Evolutionary conservation across 495 filamentous ascomycete genomes (phyloP), one percentile per base, ranked within the genome.

Genomic region (Collariella sp.): DNA sequence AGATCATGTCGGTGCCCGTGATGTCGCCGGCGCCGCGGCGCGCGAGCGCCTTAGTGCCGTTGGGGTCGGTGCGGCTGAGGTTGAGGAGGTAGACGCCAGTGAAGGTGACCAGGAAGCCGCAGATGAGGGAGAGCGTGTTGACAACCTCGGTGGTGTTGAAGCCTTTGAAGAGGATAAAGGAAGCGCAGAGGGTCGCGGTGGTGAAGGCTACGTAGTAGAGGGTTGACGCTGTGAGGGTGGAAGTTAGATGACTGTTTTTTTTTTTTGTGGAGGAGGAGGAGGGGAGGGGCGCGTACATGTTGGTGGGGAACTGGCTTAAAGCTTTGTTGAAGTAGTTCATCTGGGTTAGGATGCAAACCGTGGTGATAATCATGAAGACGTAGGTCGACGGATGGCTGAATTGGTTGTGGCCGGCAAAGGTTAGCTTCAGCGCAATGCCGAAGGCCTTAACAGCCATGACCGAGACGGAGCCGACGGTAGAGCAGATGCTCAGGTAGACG

Each of bases 321-420:
- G 93, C 93, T 70, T 98, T 98, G 76, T 98, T 98, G 70, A 98
- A 95, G 70, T 97, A 98, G 71, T 97, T 97, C 94, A 98, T 95
- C 73, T 98, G 93, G 18, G 89, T 96, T 46, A 97, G 69, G 67
- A 97, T 97, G 73, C 93, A 97, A 56, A 95, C 88, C 3, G 74
- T 79, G 0, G 88, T 90, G 36, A 97, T 83, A 61, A 98, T 96
- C 63, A 87, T 83, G 65, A 98, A 98, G 43, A 96, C 91, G 64
- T 97, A 98, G 44, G 93, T 98, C 43, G 88, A 94, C 0, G 93
- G 85, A 61, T 94, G 86, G 3, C 79, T 82, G 64, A 98, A 95
- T 68, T 98, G 93, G 72, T 98, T 98, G 63, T 93, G 83, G 26
- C 91, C 91, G 16, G 73, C 79, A 43, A 98, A 77, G 1, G 93